Base-by-base conservation (phyloP, 805 yeast species). In the Sugiyamaella qingdaonensis region DNA sequence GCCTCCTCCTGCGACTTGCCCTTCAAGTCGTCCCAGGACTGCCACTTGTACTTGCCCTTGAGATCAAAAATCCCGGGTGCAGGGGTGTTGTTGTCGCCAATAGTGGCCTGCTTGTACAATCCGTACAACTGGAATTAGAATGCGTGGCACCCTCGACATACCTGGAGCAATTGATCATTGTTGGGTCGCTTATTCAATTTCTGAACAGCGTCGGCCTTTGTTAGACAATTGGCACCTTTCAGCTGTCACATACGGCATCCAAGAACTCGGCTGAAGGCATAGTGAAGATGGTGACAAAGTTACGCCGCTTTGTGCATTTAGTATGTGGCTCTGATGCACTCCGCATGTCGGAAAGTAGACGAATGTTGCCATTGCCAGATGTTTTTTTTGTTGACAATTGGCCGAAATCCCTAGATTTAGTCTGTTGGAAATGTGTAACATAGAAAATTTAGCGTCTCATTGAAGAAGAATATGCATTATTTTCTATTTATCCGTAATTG, bases 11-110 rank as follows among this genome's bases (percentile, higher is more conserved):
- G 87, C 39, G 89, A 73, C 56, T 80, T 80, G 54, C 99, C 99
- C 76, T 87, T 86, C 66, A 85, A 75, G 64, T 82, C 84, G 65
- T 85, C 85, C 98, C 98, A 94, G 8, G 98, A 80, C 68, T 91
- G 92, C 98, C 98, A 94, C 79, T 94, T 94, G 81, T 88, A 87
- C 74, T 95, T 90, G 62, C 92, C 97, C 76, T 86, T 89, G 75
- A 94, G 79, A 74, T 90, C 95, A 71, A 94, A 88, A 55, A 87
- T 73, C 58, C 97, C 94, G 51, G 99, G 99, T 76, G 88, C 88
- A 52, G 78, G 76, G 57, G 96, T 86, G 63, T 68, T 71, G 80
- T 89, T 89, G 79, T 94, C 99, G 61, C 99, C 99, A 53, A 85
- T 86, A 34, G 97, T 92, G 63, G 98, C 96, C 77, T 94, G 99